Percentiles rank a stretch among this genome's conserved stretches.
phyloP scores from a whole-genome alignment of 805 yeast species.

The Wickerhamomyces silvicola region DNA sequence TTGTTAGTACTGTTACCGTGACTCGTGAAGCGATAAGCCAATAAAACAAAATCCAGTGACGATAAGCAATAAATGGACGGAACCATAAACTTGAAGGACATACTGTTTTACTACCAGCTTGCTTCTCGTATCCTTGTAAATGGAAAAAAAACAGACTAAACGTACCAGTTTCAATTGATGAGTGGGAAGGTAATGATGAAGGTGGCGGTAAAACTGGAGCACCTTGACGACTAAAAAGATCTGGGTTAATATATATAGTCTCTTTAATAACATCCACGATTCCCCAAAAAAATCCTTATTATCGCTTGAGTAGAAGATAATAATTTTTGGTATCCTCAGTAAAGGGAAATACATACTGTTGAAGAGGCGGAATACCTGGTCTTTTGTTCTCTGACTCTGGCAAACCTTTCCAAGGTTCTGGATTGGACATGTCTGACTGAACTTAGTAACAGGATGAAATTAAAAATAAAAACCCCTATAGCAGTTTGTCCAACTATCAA shows the following conservation, averaged over 20 bases:
- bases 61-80: too few relatives aligned
- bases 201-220: conserved; percentile 61
- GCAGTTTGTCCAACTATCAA: not conserved
- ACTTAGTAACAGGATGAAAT: not conserved
- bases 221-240: conserved; percentile 39
- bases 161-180: conserved; percentile 21
- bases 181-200: conserved; percentile 25
- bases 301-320: not conserved
- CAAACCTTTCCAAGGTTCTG: conserved; percentile 23
- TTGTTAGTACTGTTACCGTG: conserved; percentile 9
- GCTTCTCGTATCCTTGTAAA: not conserved
- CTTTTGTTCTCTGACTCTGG: conserved; percentile 20
- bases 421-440: conserved; percentile 1
- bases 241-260: conserved; percentile 16
- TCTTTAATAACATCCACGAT: too few relatives aligned
- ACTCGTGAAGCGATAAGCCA: not conserved
- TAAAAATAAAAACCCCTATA: not conserved
- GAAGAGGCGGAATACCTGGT: conserved; percentile 22
- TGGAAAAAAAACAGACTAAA: conserved; percentile 1
- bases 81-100: too few relatives aligned
- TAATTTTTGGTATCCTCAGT: conserved; percentile 1
- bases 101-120: too few relatives aligned
- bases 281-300: too few relatives aligned
- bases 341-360: conserved; percentile 18
- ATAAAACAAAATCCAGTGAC: too few relatives aligned